These are phyloP conservation scores for Sporopachydermia quercuum DNA, from an alignment of 805 yeast species.

Conservation along the genomic window DNA sequence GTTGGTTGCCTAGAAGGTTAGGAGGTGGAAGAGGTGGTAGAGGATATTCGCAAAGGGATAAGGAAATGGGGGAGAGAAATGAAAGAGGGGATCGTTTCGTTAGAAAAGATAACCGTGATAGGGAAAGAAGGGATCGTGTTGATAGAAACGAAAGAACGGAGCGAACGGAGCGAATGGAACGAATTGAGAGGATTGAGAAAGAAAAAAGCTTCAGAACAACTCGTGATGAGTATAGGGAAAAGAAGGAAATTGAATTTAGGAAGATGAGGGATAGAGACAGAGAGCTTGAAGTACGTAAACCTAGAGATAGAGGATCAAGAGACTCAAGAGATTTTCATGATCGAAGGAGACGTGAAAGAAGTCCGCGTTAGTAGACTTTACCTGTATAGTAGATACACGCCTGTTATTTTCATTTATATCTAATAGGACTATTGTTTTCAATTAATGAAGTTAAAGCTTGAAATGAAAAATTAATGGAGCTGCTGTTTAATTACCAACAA, in stretches of 20 bases:
- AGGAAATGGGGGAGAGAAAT: background rate
- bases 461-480: too few species aligned
- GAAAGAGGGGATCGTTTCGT: slow-evolving; percentile 4
- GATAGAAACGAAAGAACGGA: slow-evolving; percentile 2
- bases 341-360: too few species aligned
- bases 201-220: background rate
- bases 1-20: slow-evolving; percentile 54
- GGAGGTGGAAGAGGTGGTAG: slow-evolving; percentile 8
- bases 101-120: slow-evolving; percentile 3
- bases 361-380: too few species aligned
- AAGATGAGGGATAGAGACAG: slow-evolving; percentile 6
- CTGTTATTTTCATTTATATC: too few species aligned
- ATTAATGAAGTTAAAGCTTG: too few species aligned
- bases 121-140: slow-evolving; percentile 5
- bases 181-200: slow-evolving; percentile 1
- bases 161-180: background rate
- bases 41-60: slow-evolving; percentile 3
- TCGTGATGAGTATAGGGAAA: background rate
- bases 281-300: too few species aligned
- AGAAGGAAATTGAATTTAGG: background rate
- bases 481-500: too few species aligned
- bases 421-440: too few species aligned
- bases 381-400: too few species aligned
- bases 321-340: too few species aligned
- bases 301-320: too few species aligned